Percentiles rank a stretch among this genome's conserved stretches.
phyloP scores from a whole-genome alignment of 129 eudicot genomes.

The Arctium minus region DNA sequence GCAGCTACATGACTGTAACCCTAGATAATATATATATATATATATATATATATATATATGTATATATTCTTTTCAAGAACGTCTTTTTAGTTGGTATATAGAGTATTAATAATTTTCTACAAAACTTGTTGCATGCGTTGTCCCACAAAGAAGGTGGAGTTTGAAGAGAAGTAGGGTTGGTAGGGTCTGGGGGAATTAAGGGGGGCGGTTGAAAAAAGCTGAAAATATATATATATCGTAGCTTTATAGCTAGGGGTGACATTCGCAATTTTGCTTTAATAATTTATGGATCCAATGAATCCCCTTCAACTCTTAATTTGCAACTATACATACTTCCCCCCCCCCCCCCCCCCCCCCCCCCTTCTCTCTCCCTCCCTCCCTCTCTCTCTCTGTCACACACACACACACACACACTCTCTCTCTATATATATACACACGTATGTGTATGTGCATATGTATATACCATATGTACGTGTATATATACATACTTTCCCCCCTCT shows the following conservation, averaged over 20 bases:
- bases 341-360: too few species aligned
- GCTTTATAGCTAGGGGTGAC: neutral
- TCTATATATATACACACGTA: too few species aligned
- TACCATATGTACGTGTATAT: too few species aligned
- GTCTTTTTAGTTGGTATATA: neutral
- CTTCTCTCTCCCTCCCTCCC: too few species aligned
- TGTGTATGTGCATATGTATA: too few species aligned
- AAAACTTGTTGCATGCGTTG: conserved; percentile 25
- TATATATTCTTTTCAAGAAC: neutral
- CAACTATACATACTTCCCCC: neutral
- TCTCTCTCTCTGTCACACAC: too few species aligned
- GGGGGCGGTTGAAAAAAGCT: conserved; percentile 27
- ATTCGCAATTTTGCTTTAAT: conserved; percentile 12
- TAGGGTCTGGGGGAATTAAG: neutral
- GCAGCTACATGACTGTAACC: conserved; percentile 14
- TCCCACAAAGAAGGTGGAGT: conserved; percentile 3
- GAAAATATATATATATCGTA: neutral
- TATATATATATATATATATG: neutral
- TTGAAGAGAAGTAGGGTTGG: neutral
- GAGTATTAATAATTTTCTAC: neutral
- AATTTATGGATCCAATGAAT: conserved; percentile 24
- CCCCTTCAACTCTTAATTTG: neutral
- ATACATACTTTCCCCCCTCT: too few species aligned
- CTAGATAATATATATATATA: neutral
- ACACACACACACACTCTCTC: too few species aligned